Conservation (phyloP, 441 rosid species). For the Biscutella laevigata region DNA sequence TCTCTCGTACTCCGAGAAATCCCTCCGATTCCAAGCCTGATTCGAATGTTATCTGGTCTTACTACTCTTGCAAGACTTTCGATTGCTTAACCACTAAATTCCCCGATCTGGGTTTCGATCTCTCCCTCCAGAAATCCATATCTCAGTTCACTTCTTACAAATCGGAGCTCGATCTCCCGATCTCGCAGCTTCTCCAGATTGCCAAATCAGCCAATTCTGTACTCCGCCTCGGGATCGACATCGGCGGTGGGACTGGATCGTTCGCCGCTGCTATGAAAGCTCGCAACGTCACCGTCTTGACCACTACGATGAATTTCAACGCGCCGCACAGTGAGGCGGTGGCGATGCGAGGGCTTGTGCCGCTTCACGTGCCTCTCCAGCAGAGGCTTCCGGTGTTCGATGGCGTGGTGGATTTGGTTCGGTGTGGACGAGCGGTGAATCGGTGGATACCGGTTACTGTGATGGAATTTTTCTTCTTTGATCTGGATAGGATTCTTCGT, state of each 20-base stretch:
- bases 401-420: constrained; percentile 80
- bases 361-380: constrained; percentile 86
- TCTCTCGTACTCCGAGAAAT: constrained; percentile 62
- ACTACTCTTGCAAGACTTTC: constrained; percentile 63
- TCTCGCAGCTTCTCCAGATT: constrained; percentile 66
- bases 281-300: constrained; percentile 56
- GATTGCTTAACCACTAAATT: constrained; percentile 45
- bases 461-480: constrained; percentile 75
- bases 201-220: constrained; percentile 50
- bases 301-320: constrained; percentile 84
- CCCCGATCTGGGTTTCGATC: constrained; percentile 57
- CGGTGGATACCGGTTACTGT: constrained; percentile 76
- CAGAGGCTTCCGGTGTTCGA: constrained; percentile 86
- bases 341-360: constrained; percentile 74
- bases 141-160: constrained; percentile 39
- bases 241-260: constrained; percentile 84
- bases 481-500: constrained; percentile 73
- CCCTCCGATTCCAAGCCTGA: constrained; percentile 53
- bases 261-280: constrained; percentile 81
- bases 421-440: constrained; percentile 88
- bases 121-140: constrained; percentile 33
- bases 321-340: constrained; percentile 82
- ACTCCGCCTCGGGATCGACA: constrained; percentile 68
- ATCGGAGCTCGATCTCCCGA: constrained; percentile 82
- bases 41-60: constrained; percentile 57